phyloP scores from a whole-genome alignment of 73 alveolate genomes.

The Paramecium sonneborni region DNA sequence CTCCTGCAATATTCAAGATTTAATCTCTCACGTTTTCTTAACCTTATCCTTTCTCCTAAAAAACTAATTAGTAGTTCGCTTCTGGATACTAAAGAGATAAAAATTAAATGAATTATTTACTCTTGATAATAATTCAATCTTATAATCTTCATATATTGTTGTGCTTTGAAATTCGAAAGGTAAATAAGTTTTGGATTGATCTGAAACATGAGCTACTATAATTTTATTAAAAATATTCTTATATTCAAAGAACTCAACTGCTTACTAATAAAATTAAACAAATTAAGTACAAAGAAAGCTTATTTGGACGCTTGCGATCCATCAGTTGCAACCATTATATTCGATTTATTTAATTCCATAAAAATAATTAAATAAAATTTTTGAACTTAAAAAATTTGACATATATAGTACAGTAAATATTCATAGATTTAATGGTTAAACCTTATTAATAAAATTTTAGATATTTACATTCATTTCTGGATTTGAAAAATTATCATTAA shows the following conservation, averaged over 20 bases:
- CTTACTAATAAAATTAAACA: constrained; percentile 8
- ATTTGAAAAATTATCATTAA: too few species aligned
- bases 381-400: neutral
- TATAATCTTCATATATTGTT: constrained; percentile 60
- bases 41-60: constrained; percentile 21
- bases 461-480: too few species aligned
- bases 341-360: constrained; percentile 29
- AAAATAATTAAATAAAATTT: neutral
- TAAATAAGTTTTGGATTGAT: constrained; percentile 51
- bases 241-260: constrained; percentile 58
- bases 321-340: constrained; percentile 46
- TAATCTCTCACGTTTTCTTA: constrained; percentile 52
- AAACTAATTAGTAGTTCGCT: constrained; percentile 55
- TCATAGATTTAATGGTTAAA: neutral
- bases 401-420: neutral
- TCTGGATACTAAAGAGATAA: constrained; percentile 43
- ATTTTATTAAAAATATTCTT: constrained; percentile 53
- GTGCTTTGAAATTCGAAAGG: constrained; percentile 55
- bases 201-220: constrained; percentile 54
- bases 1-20: constrained; percentile 18
- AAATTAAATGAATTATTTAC: neutral
- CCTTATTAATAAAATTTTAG: too few species aligned
- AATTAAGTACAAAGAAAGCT: constrained; percentile 15
- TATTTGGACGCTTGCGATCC: constrained; percentile 53
- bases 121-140: constrained; percentile 32